Evolutionary conservation across 2,329 filamentous ascomycete species (phyloP), one percentile per base, ranked within the genome.

Genomic region (Verticillium zaregamsianum): DNA sequence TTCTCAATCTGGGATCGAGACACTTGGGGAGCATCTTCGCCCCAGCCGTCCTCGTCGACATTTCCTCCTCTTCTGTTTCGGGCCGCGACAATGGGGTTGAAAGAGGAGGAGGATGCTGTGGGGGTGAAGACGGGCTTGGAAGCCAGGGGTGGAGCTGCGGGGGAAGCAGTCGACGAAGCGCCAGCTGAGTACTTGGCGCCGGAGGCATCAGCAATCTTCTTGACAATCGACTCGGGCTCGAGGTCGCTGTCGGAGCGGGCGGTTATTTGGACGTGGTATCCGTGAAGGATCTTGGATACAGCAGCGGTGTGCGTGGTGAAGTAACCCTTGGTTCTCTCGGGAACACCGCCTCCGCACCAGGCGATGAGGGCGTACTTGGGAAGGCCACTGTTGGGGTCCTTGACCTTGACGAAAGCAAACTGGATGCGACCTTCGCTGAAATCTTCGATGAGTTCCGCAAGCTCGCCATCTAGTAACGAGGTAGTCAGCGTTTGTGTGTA

Each of bases 261-360:
- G 59, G 93, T 98, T 69, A 99, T 91, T 79, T 99, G 94, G 63
- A 99, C 93, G 75, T 99, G 95, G 76, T 98, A 99, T 67, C 95
- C 93, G 79, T 97, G 93, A 52, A 99, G 86, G 68, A 97, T 84
- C 78, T 97, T 97, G 65, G 93, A 89, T 40, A 98, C 93, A 57
- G 92, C 90, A 64, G 90, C 89, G 57, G 95, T 81, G 77, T 99
- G 94, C 78, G 93, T 97, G 67, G 92, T 97, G 74, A 99, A 99
- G 79, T 98, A 98, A 67, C 95, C 95, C 79, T 98, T 99, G 64
- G 94, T 98, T 70, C 94, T 85, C 79, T 99, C 95, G n/a, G 95
- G 95, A 17, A 99, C 95, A 69, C 95, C 95, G 72, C 96, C 94
- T 67, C 95, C 95, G 75, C 95, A 99, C 90, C 95, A 99, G 67